Conservation (phyloP, 2,329 filamentous ascomycete species). For the Colletotrichum tofieldiae region DNA sequence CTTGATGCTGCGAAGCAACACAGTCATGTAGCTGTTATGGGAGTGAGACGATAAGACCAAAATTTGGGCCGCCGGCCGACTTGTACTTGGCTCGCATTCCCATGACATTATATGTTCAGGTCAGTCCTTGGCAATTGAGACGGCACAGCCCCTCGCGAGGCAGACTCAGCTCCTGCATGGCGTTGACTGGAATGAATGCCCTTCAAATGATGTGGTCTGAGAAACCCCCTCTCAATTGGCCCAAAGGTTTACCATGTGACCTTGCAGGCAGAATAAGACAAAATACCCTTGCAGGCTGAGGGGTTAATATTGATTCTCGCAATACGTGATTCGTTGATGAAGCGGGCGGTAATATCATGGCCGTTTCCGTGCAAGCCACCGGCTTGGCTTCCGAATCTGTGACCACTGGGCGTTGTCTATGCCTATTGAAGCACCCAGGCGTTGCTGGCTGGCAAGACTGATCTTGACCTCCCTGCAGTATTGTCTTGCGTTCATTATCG, state of each 20-base stretch:
- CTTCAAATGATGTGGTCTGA: neutral
- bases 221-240: neutral
- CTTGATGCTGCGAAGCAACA: neutral
- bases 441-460: neutral
- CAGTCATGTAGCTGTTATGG: neutral
- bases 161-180: conserved; percentile 1
- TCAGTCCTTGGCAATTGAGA: neutral
- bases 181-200: neutral
- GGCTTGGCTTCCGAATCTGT: neutral
- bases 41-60: neutral
- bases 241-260: neutral
- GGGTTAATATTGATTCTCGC: neutral
- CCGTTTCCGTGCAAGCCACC: neutral
- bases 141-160: neutral
- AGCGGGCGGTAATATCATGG: neutral
- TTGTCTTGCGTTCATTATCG: neutral
- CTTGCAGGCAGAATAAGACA: too few species aligned
- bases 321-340: neutral
- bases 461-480: neutral
- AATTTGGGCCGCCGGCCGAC: neutral
- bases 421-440: neutral
- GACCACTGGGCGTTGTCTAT: neutral
- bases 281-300: neutral
- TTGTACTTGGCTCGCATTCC: neutral
- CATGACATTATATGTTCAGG: neutral